Evolutionary conservation across 1,284 basidiomycete genomes (phyloP).

Genomic region (Schizopora paradoxa): DNA sequence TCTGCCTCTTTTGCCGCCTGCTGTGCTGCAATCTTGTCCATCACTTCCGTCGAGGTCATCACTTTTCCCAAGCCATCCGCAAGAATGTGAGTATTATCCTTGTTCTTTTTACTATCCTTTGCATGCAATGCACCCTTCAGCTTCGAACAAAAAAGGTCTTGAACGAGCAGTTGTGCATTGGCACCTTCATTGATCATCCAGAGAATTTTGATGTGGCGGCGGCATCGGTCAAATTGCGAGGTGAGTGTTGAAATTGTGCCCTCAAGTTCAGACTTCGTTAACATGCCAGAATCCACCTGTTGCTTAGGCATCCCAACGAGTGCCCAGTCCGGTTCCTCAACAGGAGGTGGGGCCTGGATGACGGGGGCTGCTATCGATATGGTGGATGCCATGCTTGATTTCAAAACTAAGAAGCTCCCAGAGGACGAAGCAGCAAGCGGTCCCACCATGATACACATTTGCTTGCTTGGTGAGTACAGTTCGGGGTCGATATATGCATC

Average conservation of each 20-base stretch:
- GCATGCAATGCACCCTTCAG: constrained; percentile 22
- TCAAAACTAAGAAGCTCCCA: constrained; percentile 2
- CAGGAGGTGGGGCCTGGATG: neutral
- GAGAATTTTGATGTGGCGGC: constrained; percentile 14
- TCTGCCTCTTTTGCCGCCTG: too few relatives aligned
- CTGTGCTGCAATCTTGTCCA: too few relatives aligned
- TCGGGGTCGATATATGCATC: too few relatives aligned
- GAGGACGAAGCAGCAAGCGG: neutral
- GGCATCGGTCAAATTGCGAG: constrained; percentile 14
- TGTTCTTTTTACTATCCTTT: constrained; percentile 20
- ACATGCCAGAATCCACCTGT: neutral
- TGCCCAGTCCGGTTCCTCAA: constrained; percentile 8
- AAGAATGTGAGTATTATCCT: constrained; percentile 7
- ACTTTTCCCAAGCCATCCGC: constrained; percentile 10
- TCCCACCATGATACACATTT: neutral
- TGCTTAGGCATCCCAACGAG: neutral
- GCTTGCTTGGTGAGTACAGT: constrained; percentile 4
- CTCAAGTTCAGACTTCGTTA: neutral
- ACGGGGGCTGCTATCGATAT: neutral
- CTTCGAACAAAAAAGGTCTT: constrained; percentile 23
- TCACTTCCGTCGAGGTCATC: constrained; percentile 2
- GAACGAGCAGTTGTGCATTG: constrained; percentile 25
- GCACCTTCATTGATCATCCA: constrained; percentile 21
- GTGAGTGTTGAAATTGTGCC: neutral
- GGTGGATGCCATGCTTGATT: neutral